Evolutionary conservation across 2,329 filamentous ascomycete species (phyloP).

Genomic region (Aspergillus flavus): DNA sequence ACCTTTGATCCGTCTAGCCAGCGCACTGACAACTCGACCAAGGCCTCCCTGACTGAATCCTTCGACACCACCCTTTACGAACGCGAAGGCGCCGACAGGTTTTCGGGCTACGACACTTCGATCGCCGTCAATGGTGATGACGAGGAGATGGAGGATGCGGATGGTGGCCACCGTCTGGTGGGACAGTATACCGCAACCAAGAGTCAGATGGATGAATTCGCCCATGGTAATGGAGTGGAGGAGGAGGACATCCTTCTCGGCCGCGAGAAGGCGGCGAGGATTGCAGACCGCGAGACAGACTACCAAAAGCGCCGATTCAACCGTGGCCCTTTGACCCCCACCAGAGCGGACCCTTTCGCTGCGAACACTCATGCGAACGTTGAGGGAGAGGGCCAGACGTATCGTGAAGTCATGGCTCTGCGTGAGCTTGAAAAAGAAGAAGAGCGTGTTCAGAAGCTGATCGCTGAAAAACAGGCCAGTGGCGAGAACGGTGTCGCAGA

Average conservation of each 20-base stretch:
- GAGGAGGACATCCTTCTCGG: conserved; percentile 88
- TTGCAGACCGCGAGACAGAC: conserved; percentile 90
- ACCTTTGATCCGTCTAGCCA: conserved; percentile 77
- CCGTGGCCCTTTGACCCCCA: conserved; percentile 76
- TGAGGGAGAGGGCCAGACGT: conserved; percentile 73
- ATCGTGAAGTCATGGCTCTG: conserved; percentile 86
- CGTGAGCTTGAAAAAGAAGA: conserved; percentile 93
- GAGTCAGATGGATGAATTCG: conserved; percentile 92
- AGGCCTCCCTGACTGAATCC: conserved; percentile 83
- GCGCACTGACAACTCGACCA: conserved; percentile 80
- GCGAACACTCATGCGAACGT: conserved; percentile 70
- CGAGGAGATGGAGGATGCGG: conserved; percentile 75
- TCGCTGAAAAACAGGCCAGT: conserved; percentile 72
- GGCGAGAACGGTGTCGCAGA: conserved; percentile 63
- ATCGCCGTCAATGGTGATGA: conserved; percentile 79
- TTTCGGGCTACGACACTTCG: conserved; percentile 85
- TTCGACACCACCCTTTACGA: conserved; percentile 91
- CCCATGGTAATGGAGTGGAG: conserved; percentile 79
- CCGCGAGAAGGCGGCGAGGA: conserved; percentile 85
- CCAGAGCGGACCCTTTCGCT: conserved; percentile 82
- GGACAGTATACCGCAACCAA: conserved; percentile 95
- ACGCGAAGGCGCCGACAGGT: conserved; percentile 75
- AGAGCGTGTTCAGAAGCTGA: conserved; percentile 77
- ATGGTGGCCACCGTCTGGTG: conserved; percentile 76
- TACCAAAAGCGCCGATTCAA: conserved; percentile 96